Evolutionary conservation across 805 yeast genomes (phyloP).

Genomic region (Scheffersomyces coipomensis): DNA sequence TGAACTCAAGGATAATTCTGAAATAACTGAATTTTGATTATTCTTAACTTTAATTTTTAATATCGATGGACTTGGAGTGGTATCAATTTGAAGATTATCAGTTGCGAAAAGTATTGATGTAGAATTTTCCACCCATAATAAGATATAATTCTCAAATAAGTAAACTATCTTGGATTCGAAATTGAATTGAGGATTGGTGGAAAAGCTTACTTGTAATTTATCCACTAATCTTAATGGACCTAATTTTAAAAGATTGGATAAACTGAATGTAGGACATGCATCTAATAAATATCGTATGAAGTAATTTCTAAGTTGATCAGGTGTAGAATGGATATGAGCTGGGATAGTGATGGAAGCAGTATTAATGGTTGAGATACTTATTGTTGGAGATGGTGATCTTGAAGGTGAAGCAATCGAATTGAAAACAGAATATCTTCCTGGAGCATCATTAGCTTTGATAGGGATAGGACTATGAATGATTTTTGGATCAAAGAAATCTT

Average conservation of each 20-base stretch:
- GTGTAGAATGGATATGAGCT: conserved; percentile 15
- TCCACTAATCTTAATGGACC: conserved; percentile 40
- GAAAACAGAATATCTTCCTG: conserved; percentile 1
- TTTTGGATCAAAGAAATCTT: neutral
- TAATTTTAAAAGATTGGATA: conserved; percentile 24
- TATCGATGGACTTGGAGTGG: conserved; percentile 23
- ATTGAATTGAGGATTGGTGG: conserved; percentile 6
- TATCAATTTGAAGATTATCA: conserved; percentile 1
- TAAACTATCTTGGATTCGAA: conserved; percentile 18
- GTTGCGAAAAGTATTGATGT: conserved; percentile 1
- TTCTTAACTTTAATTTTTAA: conserved; percentile 13
- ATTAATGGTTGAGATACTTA: conserved; percentile 15
- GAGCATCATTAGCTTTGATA: neutral
- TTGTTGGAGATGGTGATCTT: conserved; percentile 19
- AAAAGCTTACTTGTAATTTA: conserved; percentile 20
- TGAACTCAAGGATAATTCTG: conserved; percentile 24
- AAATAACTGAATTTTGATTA: conserved; percentile 4
- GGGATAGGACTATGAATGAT: neutral
- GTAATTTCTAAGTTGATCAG: conserved; percentile 25
- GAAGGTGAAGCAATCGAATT: conserved; percentile 6
- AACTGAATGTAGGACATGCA: conserved; percentile 18
- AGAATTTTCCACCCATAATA: conserved; percentile 16
- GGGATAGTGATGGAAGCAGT: conserved; percentile 16
- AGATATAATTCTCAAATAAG: conserved; percentile 32
- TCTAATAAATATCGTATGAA: conserved; percentile 28